Conservation (phyloP, 2,329 filamentous ascomycete species). For the Paecilomyces sp. region DNA sequence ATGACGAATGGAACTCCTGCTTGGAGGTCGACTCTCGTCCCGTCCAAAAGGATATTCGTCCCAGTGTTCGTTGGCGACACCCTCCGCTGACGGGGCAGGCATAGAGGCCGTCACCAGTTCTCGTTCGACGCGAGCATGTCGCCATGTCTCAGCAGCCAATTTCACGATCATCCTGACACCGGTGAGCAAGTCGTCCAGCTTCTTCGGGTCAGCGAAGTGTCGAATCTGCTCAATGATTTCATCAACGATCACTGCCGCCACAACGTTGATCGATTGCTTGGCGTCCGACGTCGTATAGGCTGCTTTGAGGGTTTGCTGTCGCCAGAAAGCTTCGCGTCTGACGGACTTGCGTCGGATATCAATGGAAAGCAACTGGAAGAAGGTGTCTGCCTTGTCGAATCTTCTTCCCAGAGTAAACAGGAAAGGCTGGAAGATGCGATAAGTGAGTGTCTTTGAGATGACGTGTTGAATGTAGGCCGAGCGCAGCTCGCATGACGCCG, state of each 20-base stretch:
- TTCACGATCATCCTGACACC: slow-evolving; percentile 51
- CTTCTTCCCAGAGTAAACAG: slow-evolving; percentile 49
- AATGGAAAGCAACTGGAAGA: slow-evolving; percentile 49
- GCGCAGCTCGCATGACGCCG: slow-evolving; percentile 45
- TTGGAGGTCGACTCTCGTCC: slow-evolving; percentile 3
- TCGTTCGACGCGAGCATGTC: slow-evolving; percentile 50
- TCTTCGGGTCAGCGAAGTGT: slow-evolving; percentile 45
- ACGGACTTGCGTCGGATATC: slow-evolving; percentile 51
- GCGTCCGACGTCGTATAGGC: slow-evolving; percentile 51
- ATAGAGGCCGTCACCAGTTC: slow-evolving; percentile 49
- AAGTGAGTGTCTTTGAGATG: slow-evolving; percentile 50
- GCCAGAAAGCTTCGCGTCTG: slow-evolving; percentile 51
- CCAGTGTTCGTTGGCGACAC: slow-evolving; percentile 29
- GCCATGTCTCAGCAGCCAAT: slow-evolving; percentile 52
- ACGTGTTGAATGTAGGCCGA: slow-evolving; percentile 49
- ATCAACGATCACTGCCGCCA: slow-evolving; percentile 49
- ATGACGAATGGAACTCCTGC: slow-evolving; percentile 24
- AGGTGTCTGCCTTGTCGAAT: slow-evolving; percentile 50
- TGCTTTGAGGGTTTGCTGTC: slow-evolving; percentile 51
- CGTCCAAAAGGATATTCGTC: slow-evolving; percentile 24
- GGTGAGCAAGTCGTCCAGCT: slow-evolving; percentile 44
- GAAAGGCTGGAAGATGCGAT: slow-evolving; percentile 52
- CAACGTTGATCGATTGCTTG: slow-evolving; percentile 50
- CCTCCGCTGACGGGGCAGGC: slow-evolving; percentile 33
- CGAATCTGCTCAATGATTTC: slow-evolving; percentile 50